Evolutionary conservation across 1,139 yeast species (phyloP), one percentile per base, ranked within the genome.

Genomic region (Pichia sp.): DNA sequence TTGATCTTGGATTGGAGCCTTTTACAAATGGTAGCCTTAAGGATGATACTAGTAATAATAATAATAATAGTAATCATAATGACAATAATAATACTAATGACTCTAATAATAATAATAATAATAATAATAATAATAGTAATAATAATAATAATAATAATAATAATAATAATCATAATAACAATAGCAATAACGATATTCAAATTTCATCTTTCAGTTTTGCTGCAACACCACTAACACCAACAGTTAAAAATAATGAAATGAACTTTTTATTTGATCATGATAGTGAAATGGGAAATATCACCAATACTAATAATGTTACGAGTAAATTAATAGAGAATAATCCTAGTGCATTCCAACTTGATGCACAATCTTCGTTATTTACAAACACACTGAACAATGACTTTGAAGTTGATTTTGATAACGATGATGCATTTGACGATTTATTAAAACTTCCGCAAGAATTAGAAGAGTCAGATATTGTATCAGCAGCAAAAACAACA

Each of bases 251-350:
- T 19, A 32, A 40, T 25, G 56, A 55, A n/a, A 42, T 52, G 38
- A 46, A 50, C 10, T 55, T 53, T 24, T 29, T 56, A 22, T 50
- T 50, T 35, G 52, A 48, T 28, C 35, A 46, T 21, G 49, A 53
- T 15, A n/a, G n/a, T n/a, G n/a, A n/a, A n/a, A n/a, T n/a, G n/a
- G n/a, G n/a, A n/a, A n/a, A n/a, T n/a, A n/a, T n/a, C n/a, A n/a
- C n/a, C n/a, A 52, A 74, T 42, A 74, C 74, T 54, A 80, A 74
- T 14, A 39, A 23, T 33, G 39, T 29, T 7, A 38, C 45, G 1
- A 28, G 34, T 15, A 37, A 27, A 10, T 20, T 42, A 22, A 35
- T 48, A 28, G 42, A 45, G 10, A 35, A 37, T 24, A 41, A 43
- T 22, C 46, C 47, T 6, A 23, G 35, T 9, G 46, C 45, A 26